Percentiles rank a stretch among this genome's conserved stretches.
phyloP scores from a whole-genome alignment of 805 yeast genomes.

The Ogataea nakhonphanomensis region DNA sequence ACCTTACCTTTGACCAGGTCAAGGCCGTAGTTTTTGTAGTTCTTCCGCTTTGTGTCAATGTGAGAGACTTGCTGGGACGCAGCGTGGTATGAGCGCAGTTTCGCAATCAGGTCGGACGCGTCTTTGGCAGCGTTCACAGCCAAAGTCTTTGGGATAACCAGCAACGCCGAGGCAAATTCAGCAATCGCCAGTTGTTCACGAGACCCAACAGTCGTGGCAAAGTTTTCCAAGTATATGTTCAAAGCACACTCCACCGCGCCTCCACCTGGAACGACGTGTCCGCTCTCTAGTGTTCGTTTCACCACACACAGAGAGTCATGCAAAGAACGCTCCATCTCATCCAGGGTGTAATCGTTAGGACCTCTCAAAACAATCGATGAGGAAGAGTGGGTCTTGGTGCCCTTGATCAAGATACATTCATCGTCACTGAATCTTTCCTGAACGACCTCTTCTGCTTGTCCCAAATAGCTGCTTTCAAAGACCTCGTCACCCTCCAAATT shows the following conservation, averaged over 20 bases:
- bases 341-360: constrained; percentile 89
- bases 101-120: constrained; percentile 90
- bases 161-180: constrained; percentile 87
- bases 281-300: constrained; percentile 92
- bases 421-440: constrained; percentile 94
- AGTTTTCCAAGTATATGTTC: constrained; percentile 90
- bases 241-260: constrained; percentile 98
- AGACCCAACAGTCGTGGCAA: constrained; percentile 96
- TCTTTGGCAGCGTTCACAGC: constrained; percentile 98
- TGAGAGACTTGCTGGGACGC: constrained; percentile 85
- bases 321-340: constrained; percentile 97
- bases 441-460: constrained; percentile 84
- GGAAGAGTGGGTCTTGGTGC: constrained; percentile 87
- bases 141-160: constrained; percentile 91
- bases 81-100: constrained; percentile 93
- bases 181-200: constrained; percentile 98
- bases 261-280: constrained; percentile 96
- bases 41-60: constrained; percentile 79
- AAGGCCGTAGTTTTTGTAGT: constrained; percentile 87
- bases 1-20: constrained; percentile 90
- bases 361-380: constrained; percentile 93
- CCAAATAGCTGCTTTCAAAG: constrained; percentile 79
- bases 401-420: constrained; percentile 90
- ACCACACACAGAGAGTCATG: constrained; percentile 94
- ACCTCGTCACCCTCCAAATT: constrained; percentile 96